A percentile compares a stretch with the other conserved stretches of the same genome.
phyloP scores from a whole-genome alignment of 768 basidiomycete genomes.

The Amanita phalloides region DNA sequence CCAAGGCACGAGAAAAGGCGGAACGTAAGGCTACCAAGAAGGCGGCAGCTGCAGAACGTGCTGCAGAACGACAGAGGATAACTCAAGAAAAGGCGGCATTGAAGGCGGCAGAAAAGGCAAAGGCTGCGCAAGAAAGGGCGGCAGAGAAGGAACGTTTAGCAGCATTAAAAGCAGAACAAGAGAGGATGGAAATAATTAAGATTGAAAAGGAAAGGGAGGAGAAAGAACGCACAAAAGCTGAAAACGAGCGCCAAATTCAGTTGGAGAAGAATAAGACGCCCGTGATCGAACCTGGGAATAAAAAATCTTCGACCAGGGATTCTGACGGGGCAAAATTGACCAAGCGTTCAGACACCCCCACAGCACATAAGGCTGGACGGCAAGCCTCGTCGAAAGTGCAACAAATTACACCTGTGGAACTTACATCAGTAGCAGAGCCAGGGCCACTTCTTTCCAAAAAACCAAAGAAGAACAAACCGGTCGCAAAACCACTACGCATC shows the following conservation, averaged over 20 bases:
- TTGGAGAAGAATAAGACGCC: slow-evolving; percentile 10
- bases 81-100: slow-evolving; percentile 49
- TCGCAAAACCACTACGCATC: slow-evolving; percentile 44
- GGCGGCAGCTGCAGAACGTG: slow-evolving; percentile 49
- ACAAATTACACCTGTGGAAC: slow-evolving; percentile 14
- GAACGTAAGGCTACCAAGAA: slow-evolving; percentile 59
- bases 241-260: slow-evolving; percentile 21
- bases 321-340: slow-evolving; percentile 13
- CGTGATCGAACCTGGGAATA: slow-evolving; percentile 16
- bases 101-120: slow-evolving; percentile 44
- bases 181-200: slow-evolving; percentile 14
- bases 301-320: slow-evolving; percentile 11
- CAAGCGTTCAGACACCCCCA: slow-evolving; percentile 6
- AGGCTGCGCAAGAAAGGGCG: slow-evolving; percentile 41
- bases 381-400: slow-evolving; percentile 9
- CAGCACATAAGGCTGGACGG: slow-evolving; percentile 10
- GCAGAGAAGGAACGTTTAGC: slow-evolving; percentile 39
- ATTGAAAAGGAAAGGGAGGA: slow-evolving; percentile 22
- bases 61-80: slow-evolving; percentile 44
- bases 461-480: slow-evolving; percentile 73
- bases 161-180: slow-evolving; percentile 26
- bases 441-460: slow-evolving; percentile 73
- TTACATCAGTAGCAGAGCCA: slow-evolving; percentile 28
- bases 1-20: slow-evolving; percentile 28
- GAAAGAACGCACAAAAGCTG: slow-evolving; percentile 25